phyloP scores from a whole-genome alignment of 441 rosid species.

The Bocquillonia castaneifolia region DNA sequence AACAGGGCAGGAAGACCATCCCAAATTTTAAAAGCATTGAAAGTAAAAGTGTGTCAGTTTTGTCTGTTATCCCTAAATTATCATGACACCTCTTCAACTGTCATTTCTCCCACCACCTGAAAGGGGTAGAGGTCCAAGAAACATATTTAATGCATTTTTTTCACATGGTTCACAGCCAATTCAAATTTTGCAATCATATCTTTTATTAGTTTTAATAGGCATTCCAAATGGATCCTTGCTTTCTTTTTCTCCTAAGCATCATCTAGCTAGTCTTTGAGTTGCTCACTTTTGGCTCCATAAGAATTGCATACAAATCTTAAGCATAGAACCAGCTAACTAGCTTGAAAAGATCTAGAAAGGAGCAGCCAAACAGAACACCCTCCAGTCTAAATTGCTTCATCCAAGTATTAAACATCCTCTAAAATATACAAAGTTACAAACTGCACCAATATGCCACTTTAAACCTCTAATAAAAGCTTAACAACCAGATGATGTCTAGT shows the following conservation, averaged over 20 bases:
- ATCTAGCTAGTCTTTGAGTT: neutral
- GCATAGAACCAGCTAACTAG: neutral
- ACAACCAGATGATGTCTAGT: neutral
- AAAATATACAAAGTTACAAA: neutral
- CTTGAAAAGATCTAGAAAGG: neutral
- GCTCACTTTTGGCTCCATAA: neutral
- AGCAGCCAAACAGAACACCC: neutral
- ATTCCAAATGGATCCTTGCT: neutral
- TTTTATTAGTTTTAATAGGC: neutral
- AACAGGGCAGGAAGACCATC: neutral
- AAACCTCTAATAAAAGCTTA: neutral
- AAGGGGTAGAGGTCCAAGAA: too few relatives aligned
- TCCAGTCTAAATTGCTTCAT: neutral
- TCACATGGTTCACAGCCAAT: neutral
- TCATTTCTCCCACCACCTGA: neutral
- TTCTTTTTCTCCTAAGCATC: neutral
- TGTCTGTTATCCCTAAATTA: neutral
- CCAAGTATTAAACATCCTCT: neutral
- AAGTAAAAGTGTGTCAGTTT: neutral
- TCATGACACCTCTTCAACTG: neutral
- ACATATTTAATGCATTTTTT: neutral
- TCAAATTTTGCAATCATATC: neutral
- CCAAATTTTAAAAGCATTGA: neutral
- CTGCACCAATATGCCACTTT: neutral
- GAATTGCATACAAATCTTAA: neutral